Base-by-base conservation (phyloP, 2,329 filamentous ascomycete species). In the Penicillium sp. region DNA sequence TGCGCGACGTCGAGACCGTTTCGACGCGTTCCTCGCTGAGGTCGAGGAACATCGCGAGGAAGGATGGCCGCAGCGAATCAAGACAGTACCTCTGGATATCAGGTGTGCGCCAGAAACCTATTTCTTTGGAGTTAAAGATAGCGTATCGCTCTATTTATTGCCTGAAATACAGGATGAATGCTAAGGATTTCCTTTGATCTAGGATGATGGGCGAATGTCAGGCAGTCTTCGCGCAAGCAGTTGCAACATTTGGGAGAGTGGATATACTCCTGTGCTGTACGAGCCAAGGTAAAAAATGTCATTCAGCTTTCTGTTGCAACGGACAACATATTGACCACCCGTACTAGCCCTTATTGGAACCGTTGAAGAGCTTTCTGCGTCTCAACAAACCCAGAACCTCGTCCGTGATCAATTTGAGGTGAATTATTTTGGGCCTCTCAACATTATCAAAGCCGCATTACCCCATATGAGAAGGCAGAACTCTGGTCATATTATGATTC, bases 351-450 rank as follows among this genome's bases (percentile, higher is more conserved):
- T 96, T 29, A 82, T 97, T 32, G 93, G 91, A 36, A 87, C 89
- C 0, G 86, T 97, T 6, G 93, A 97, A 70, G 93, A 98, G 68
- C 76, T 96, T 26, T 84, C 85, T 1, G 85, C 87, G 28, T 84
- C 78, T 25, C 77, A 79, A 4, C 79, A 83, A 38, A 90, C 88
- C 1, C 79, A 85, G 57, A 89, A 85, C 49, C 79, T 96, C 13
- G 85, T 94, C 33, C 82, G 87, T 52, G 88, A 95, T 62, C 91
- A 96, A 66, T 96, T 97, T 66, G 91, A 97, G 68, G 84, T 83
- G 54, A 89, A 95, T 61, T 97, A 94, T 75, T 97, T 97, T 68
- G 89, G 88, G 1, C 90, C 94, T 49, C 85, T 97, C 67, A 97
- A 97, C 70, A 88, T 95, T 65, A 94, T 97, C 73, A 94, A 93